Evolutionary conservation across 352 stramenopile species (phyloP), one percentile per base, ranked within the genome.

Genomic region (Pythium rishiriense): DNA sequence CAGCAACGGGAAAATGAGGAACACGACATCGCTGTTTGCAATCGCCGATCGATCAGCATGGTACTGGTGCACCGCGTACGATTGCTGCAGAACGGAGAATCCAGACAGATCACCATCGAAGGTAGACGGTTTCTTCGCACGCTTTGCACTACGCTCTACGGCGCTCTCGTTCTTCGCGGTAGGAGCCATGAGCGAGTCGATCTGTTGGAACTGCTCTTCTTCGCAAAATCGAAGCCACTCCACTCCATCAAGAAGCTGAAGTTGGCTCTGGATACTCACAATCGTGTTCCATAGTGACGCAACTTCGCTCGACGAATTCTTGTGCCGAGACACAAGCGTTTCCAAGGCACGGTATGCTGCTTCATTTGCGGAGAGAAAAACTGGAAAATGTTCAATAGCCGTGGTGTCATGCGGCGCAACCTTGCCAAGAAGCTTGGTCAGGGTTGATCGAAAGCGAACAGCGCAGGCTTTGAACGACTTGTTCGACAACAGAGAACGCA

Each of bases 21-120:
- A 87, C 9, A 84, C 79, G 12, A 94, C 53, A 8, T 92, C 82
- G 7, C 64, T 43, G 49, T 91, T 92, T 21, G 87, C 79, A 29
- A 91, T 78, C 14, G 76, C 81, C 19, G 82, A 85, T 17, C 83
- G 75, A 37, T 96, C 87, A 3, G 78, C 73, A 47, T 91, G 82
- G 66, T 92, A 83, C 58, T 79, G 69, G 59, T 93, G 83, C 28
- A 93, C 80, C 10, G 85, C 83, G 59, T 94, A 96, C 43, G 87
- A 96, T 57, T 93, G 85, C 53, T 96, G 84, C 25, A 96, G 69
- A 9, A 94, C 70, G 21, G 83, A 93, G 15, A 87, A 73, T 2
- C 58, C 68, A 0, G 64, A 77, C 26, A 87, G 26, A 48, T 76
- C 78, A 50, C 63, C 68, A 21, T 84, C 72, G 22, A 72, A 63